Base-by-base conservation (phyloP, 345 rosid genomes). In the Trapa incisa region DNA sequence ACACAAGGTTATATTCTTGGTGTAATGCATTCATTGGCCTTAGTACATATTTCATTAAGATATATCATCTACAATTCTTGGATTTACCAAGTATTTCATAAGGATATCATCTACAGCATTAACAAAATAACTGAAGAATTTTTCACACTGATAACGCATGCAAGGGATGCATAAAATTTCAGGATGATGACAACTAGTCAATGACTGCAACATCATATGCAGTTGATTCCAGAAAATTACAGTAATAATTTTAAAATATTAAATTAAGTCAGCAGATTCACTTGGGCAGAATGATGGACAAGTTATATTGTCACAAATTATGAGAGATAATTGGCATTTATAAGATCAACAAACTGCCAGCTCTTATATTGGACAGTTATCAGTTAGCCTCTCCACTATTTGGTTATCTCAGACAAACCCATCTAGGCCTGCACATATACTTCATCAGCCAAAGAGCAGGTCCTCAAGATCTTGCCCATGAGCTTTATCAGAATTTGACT, bases 401-500 rank as follows among this genome's bases (percentile, higher is more conserved):
- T n/a, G 10, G 32, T n/a, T 22, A 54, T 54, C 32, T 22, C 60
- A 54, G 35, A 54, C 8, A n/a, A 54, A 35, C 60, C 35, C 12
- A 50, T 54, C 35, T n/a, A 22, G 29, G n/a, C 10, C 10, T 54
- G 35, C 6, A n/a, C 5, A 54, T 54, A n/a, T 54, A 10, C 8
- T n/a, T 16, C 11, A 5, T 54, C 60, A 54, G 33, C 10, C 60
- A 54, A 9, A 22, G 35, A 15, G 35, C 35, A n/a, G 1, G 11
- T 1, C 43, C 43, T 54, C 60, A 54, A 54, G 33, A 17, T n/a
- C 4, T 4, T 17, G 33, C 35, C 22, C 33, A 54, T 22, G 33
- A 54, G 10, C n/a, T 54, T 54, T n/a, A 54, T 50, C 60, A n/a
- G 9, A 54, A 54, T 54, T 54, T 54, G 60, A 54, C 60, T n/a